Conservation (phyloP, 2,329 filamentous ascomycete species). For the Pyrenochaeta sp. region DNA sequence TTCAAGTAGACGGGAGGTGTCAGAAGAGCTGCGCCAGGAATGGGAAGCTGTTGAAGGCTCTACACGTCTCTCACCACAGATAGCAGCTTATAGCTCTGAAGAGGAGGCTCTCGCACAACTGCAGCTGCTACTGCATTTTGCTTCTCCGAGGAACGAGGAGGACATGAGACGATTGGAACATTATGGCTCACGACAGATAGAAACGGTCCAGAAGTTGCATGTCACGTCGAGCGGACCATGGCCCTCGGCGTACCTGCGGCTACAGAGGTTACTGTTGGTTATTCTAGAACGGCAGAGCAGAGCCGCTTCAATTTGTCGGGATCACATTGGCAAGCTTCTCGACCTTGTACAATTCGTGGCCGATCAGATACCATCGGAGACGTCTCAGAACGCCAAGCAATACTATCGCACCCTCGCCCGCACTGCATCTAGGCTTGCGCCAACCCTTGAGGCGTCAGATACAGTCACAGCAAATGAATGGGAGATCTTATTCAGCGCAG, state of each 20-base stretch:
- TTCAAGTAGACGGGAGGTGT: slow-evolving; percentile 66
- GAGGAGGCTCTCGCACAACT: slow-evolving; percentile 53
- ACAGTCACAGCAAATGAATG: slow-evolving; percentile 9
- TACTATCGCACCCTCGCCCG: slow-evolving; percentile 46
- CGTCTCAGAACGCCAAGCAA: slow-evolving; percentile 38
- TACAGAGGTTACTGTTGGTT: slow-evolving; percentile 51
- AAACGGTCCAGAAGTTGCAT: slow-evolving; percentile 34
- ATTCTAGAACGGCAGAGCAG: slow-evolving; percentile 38
- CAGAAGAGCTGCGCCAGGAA: slow-evolving; percentile 58
- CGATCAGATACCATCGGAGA: slow-evolving; percentile 44
- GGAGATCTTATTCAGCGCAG: slow-evolving; percentile 28
- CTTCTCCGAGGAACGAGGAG: slow-evolving; percentile 44
- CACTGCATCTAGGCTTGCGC: slow-evolving; percentile 25
- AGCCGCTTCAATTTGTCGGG: slow-evolving; percentile 12
- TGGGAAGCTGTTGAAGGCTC: slow-evolving; percentile 41
- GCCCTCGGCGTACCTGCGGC: slow-evolving; percentile 52
- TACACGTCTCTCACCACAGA: slow-evolving; percentile 8
- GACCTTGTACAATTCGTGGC: slow-evolving; percentile 40
- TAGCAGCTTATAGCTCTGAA: slow-evolving; percentile 46
- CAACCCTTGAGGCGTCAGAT: slow-evolving; percentile 7
- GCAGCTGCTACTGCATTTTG: slow-evolving; percentile 56
- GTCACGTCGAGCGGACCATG: slow-evolving; percentile 44
- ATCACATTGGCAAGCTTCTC: slow-evolving; percentile 24
- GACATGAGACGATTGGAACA: slow-evolving; percentile 53
- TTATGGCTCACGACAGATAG: slow-evolving; percentile 51